phyloP scores from a whole-genome alignment of 805 yeast species.

The Candida vaughaniae region DNA sequence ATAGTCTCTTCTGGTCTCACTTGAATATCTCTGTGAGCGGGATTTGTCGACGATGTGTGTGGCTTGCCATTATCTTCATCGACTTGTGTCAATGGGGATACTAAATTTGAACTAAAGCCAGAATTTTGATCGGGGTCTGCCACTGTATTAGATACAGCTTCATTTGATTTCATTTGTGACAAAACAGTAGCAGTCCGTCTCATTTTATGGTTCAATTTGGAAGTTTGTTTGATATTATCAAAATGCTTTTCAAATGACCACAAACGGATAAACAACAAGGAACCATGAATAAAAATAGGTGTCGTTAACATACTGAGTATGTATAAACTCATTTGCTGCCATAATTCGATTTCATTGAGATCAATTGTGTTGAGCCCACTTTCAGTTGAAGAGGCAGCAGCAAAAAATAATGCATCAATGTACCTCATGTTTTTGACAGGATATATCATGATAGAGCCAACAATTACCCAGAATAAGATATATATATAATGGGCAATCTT shows the following conservation, averaged over 20 bases:
- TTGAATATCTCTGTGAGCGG: neutral
- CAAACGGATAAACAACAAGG: constrained; percentile 70
- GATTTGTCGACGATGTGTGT: neutral
- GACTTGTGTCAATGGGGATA: too few species aligned
- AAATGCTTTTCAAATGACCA: constrained; percentile 89
- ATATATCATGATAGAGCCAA: constrained; percentile 73
- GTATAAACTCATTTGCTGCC: constrained; percentile 78
- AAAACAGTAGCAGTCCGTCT: constrained; percentile 75
- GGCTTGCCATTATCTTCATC: neutral
- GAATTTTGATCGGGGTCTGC: constrained; percentile 18
- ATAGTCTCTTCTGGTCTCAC: constrained; percentile 18
- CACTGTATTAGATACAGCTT: constrained; percentile 17
- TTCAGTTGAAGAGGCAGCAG: constrained; percentile 79
- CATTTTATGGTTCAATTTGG: constrained; percentile 75
- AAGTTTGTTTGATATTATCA: constrained; percentile 72
- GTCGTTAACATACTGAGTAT: constrained; percentile 65
- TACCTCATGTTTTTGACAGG: constrained; percentile 67
- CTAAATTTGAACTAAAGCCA: constrained; percentile 35
- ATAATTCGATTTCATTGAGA: constrained; percentile 58
- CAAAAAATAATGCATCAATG: constrained; percentile 75
- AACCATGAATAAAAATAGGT: constrained; percentile 85
- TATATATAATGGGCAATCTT: constrained; percentile 72
- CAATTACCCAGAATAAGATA: constrained; percentile 53
- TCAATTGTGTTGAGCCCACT: constrained; percentile 87
- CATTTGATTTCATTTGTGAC: constrained; percentile 41